Conservation (phyloP, 768 basidiomycete species). For the Boletus sp. region DNA sequence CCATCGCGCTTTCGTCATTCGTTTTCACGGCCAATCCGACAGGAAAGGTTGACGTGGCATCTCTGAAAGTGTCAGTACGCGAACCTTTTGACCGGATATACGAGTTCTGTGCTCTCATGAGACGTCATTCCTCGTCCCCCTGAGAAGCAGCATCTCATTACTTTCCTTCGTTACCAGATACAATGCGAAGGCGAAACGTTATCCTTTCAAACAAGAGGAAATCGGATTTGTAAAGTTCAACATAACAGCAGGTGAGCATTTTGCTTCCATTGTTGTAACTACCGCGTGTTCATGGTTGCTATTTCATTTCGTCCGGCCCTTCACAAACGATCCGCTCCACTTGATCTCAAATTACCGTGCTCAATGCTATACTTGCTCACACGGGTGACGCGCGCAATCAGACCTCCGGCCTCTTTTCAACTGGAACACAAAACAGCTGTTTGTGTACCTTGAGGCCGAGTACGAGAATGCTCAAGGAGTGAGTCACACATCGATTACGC, state of each 20-base stretch:
- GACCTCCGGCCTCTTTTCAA: slow-evolving; percentile 83
- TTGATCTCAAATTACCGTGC: slow-evolving; percentile 14
- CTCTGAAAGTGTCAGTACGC: slow-evolving; percentile 74
- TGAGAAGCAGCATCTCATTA: slow-evolving; percentile 15
- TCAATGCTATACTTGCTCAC: slow-evolving; percentile 3
- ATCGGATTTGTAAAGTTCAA: slow-evolving; percentile 81
- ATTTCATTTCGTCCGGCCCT: slow-evolving; percentile 25
- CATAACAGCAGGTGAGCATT: slow-evolving; percentile 65
- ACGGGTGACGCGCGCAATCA: slow-evolving; percentile 27
- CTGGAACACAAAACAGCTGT: slow-evolving; percentile 97
- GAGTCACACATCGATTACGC: slow-evolving; percentile 30
- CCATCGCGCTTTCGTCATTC: slow-evolving; percentile 74
- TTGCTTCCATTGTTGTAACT: slow-evolving; percentile 27
- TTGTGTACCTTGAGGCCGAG: slow-evolving; percentile 83
- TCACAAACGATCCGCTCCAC: slow-evolving; percentile 13
- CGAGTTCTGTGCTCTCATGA: slow-evolving; percentile 6
- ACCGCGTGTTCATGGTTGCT: slow-evolving; percentile 24
- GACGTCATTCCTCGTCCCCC: slow-evolving; percentile 9
- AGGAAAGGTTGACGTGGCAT: slow-evolving; percentile 56
- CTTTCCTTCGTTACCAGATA: slow-evolving; percentile 34
- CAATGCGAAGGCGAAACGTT: slow-evolving; percentile 50
- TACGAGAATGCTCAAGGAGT: slow-evolving; percentile 75
- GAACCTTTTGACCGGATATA: background rate
- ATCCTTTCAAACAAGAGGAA: slow-evolving; percentile 65
- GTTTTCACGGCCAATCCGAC: slow-evolving; percentile 57